phyloP scores from a whole-genome alignment of 2,329 filamentous ascomycete genomes.

The Fusarium miscanthi region DNA sequence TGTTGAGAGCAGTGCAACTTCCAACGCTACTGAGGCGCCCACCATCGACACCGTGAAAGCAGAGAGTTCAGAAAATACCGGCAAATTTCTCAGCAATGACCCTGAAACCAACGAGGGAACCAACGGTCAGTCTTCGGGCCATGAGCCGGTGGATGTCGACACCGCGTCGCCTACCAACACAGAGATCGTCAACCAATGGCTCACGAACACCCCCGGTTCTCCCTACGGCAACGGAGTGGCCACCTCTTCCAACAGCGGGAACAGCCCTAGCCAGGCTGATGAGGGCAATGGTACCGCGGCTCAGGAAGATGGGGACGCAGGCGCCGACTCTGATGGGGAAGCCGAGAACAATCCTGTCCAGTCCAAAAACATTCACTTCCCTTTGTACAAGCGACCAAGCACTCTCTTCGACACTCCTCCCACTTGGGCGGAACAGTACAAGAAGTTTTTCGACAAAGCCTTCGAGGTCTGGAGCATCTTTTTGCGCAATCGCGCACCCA shows the following conservation, averaged over 20 bases:
- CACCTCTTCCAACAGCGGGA: background rate
- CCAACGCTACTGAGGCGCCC: background rate
- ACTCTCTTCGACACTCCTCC: background rate
- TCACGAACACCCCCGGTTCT: background rate
- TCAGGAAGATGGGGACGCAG: background rate
- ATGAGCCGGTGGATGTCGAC: background rate
- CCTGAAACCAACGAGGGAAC: background rate
- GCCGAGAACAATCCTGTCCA: accelerated
- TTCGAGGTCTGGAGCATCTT: background rate
- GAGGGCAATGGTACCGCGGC: background rate
- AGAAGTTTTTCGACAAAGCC: background rate
- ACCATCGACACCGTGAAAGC: background rate
- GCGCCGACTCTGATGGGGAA: background rate
- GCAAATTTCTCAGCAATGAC: background rate
- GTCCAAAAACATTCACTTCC: background rate
- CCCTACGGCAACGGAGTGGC: background rate
- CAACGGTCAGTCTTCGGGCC: background rate
- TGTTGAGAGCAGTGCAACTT: background rate
- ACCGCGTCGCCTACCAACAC: too few species aligned
- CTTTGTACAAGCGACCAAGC: background rate
- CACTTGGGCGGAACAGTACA: background rate
- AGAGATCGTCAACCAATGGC: background rate
- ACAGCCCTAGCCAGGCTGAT: background rate
- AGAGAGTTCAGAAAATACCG: background rate
- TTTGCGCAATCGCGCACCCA: background rate